These are phyloP conservation scores for Cordyceps tenuipes DNA, from an alignment of 2,329 filamentous ascomycete genomes.

Conservation along the genomic window DNA sequence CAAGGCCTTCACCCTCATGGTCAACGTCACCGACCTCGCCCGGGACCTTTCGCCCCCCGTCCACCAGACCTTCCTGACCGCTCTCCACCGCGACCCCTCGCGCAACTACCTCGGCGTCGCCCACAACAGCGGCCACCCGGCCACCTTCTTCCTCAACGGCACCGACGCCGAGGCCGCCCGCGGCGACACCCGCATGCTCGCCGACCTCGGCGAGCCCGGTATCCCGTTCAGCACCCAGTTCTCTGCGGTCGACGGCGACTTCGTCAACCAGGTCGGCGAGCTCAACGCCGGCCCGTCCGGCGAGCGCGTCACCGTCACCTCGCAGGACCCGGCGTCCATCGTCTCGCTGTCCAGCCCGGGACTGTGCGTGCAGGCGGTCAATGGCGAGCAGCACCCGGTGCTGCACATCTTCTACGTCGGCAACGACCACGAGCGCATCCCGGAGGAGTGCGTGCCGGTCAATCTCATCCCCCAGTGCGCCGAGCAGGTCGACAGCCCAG, in stretches of 20 bases:
- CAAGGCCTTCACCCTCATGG: slow-evolving; percentile 27
- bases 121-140: slow-evolving; percentile 7
- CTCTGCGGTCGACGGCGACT: not conserved
- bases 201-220: not conserved
- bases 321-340: not conserved
- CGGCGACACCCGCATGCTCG: not conserved
- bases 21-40: slow-evolving; percentile 28
- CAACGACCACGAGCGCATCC: not conserved
- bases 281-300: not conserved
- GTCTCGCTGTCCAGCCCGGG: not conserved
- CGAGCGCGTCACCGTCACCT: not conserved
- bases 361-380: not conserved
- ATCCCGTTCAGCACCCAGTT: not conserved
- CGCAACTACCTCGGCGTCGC: slow-evolving; percentile 25
- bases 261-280: not conserved
- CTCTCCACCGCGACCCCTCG: slow-evolving; percentile 29
- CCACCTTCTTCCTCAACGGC: slow-evolving; percentile 23
- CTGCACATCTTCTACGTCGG: not conserved
- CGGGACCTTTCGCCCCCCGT: slow-evolving; percentile 27
- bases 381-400: not conserved
- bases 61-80: slow-evolving; percentile 25
- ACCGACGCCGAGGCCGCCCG: not conserved
- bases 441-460: not conserved
- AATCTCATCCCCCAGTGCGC: not conserved
- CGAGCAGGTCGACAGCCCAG: not conserved